Evolutionary conservation across 2,329 filamentous ascomycete genomes (phyloP), one percentile per base, ranked within the genome.

Genomic region (Thelonectria rubi): DNA sequence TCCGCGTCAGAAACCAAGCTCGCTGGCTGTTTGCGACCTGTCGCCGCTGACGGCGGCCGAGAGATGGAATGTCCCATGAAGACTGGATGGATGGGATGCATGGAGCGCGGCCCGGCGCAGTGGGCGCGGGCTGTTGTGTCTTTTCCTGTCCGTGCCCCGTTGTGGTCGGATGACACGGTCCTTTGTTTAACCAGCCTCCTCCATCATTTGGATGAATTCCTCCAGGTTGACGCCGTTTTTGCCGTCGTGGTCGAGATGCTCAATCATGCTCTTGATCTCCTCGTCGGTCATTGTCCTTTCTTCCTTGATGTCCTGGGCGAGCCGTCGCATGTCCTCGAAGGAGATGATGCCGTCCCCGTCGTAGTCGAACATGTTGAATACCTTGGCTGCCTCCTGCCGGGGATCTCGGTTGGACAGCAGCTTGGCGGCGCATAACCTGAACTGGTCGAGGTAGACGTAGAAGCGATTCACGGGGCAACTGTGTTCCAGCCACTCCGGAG

Each of bases 211-310:
- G 54, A 88, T 84, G 73, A 91, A 91, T 75, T 91, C 88, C 60
- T 91, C 88, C 67, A 86, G 81, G 65, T 86, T 87, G 8, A 91
- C 88, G 57, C 86, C 93, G 11, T 94, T 94, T 70, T 97, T 96
- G 1, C 93, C 94, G 74, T 97, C 92, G 66, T 97, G 84, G 80
- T 99, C 95, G 80, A 98, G 96, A 78, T 98, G 94, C 73, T 97
- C 93, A 80, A 99, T 95, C 95, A 99, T 99, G 66, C 93, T 93
- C 69, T 88, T 84, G 64, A 99, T 83, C 77, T 99, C 95, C 72
- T 96, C 91, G 73, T 99, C 94, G 69, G 95, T 92, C 69, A 99
- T 83, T 12, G 92, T 93, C 45, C 78, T 76, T 58, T 80, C 79
- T 77, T 98, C 94, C 8, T 95, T 95, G 66, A 99, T 82, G 76